Evolutionary conservation across 495 filamentous ascomycete species (phyloP).

Genomic region (Emericellopsis terricola): DNA sequence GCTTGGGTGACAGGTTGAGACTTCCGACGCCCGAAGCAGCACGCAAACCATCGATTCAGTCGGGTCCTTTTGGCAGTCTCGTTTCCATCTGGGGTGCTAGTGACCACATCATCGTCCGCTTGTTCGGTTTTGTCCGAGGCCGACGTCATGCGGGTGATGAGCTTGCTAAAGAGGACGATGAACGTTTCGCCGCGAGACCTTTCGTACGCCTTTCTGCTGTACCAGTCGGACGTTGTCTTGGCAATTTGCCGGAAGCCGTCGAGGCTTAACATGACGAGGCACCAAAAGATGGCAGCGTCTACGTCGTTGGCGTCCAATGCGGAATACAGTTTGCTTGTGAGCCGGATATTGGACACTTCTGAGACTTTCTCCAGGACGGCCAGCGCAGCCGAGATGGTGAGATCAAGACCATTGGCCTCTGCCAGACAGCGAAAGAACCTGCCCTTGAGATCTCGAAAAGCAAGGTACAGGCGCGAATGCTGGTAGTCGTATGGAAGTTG

Average conservation of each 20-base stretch:
- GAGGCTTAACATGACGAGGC: neutral
- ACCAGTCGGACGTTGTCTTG: conserved; percentile 3
- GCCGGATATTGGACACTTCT: conserved; percentile 45
- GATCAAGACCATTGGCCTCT: conserved; percentile 56
- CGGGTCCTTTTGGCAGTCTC: conserved; percentile 9
- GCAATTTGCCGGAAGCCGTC: neutral
- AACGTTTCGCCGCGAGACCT: conserved; percentile 70
- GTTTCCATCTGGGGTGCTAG: conserved; percentile 14
- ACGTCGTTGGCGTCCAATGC: conserved; percentile 32
- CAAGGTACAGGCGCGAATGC: conserved; percentile 47
- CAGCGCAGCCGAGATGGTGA: conserved; percentile 45
- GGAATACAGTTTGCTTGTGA: conserved; percentile 53
- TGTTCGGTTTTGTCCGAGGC: conserved; percentile 1
- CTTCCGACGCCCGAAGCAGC: conserved; percentile 5
- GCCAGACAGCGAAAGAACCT: conserved; percentile 50
- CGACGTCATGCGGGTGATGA: conserved; percentile 30
- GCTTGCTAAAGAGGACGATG: conserved; percentile 78
- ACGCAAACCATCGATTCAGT: conserved; percentile 2
- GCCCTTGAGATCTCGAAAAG: conserved; percentile 55
- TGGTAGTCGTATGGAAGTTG: conserved; percentile 57
- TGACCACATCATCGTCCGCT: conserved; percentile 28
- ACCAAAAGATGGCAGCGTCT: conserved; percentile 1
- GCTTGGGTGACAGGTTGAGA: neutral
- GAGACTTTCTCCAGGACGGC: conserved; percentile 41
- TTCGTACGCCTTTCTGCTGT: conserved; percentile 37